Conservation (phyloP, 2,329 filamentous ascomycete genomes). For the Aspergillus floridensis region DNA sequence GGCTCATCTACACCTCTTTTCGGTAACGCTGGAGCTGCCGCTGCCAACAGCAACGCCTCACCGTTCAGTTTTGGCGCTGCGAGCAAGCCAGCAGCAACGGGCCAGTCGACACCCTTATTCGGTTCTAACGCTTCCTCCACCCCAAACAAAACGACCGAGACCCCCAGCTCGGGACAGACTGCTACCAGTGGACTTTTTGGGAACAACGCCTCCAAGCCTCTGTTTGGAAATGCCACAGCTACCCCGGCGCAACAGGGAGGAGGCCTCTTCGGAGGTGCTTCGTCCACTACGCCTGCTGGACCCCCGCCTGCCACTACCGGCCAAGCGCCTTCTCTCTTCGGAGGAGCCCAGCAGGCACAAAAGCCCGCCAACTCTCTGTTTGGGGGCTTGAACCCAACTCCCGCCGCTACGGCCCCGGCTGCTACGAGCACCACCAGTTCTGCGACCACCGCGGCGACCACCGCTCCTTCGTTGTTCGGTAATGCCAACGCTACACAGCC, state of each 20-base stretch:
- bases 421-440: slow-evolving; percentile 27
- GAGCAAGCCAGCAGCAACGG: slow-evolving; percentile 23
- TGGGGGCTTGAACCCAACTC: slow-evolving; percentile 27
- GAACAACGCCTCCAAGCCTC: slow-evolving; percentile 22
- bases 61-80: slow-evolving; percentile 37
- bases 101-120: slow-evolving; percentile 29
- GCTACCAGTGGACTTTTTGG: slow-evolving; percentile 36
- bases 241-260: slow-evolving; percentile 39
- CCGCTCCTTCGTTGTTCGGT: slow-evolving; percentile 17
- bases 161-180: slow-evolving; percentile 31
- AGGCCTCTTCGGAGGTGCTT: slow-evolving; percentile 38
- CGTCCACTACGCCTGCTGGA: slow-evolving; percentile 52
- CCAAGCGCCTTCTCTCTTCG: slow-evolving; percentile 29
- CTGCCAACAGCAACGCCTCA: slow-evolving; percentile 21
- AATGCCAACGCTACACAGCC: slow-evolving; percentile 12
- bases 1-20: slow-evolving; percentile 30
- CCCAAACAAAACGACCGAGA: slow-evolving; percentile 38
- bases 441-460: slow-evolving; percentile 25
- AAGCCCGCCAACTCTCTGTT: slow-evolving; percentile 29
- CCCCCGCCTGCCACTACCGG: slow-evolving; percentile 39
- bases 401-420: slow-evolving; percentile 20
- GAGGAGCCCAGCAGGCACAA: slow-evolving; percentile 20
- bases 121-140: slow-evolving; percentile 30
- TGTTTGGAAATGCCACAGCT: slow-evolving; percentile 37
- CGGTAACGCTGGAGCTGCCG: slow-evolving; percentile 18